Evolutionary conservation across 371 early-diverging fungal genomes (phyloP).

Genomic region (Polyrhizophydium stewartii): DNA sequence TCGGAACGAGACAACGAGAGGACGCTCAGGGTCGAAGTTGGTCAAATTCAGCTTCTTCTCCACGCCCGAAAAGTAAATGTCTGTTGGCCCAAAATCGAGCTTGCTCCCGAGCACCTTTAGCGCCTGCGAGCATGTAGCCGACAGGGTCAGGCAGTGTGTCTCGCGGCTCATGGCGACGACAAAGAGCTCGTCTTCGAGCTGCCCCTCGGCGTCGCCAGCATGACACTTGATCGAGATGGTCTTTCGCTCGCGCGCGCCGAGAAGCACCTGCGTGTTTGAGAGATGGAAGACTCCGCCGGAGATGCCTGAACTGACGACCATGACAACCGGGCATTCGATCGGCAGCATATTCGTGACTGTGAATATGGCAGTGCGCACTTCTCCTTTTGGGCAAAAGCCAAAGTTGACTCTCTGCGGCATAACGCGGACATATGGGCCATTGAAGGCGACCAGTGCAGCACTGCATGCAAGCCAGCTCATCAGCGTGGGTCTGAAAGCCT

Average conservation of each 20-base stretch:
- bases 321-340: slow-evolving; percentile 37
- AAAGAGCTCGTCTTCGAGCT: slow-evolving; percentile 20
- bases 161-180: slow-evolving; percentile 39
- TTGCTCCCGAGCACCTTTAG: slow-evolving; percentile 32
- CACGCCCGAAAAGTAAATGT: slow-evolving; percentile 38
- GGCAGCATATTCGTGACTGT: slow-evolving; percentile 35
- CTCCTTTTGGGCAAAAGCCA: slow-evolving; percentile 37
- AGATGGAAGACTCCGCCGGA: slow-evolving; percentile 20
- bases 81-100: slow-evolving; percentile 49
- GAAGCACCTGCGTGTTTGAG: slow-evolving; percentile 27
- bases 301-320: slow-evolving; percentile 21
- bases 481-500: background rate
- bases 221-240: slow-evolving; percentile 30
- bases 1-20: slow-evolving; percentile 24
- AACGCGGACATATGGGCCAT: slow-evolving; percentile 32
- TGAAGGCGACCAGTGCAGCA: slow-evolving; percentile 34
- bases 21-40: slow-evolving; percentile 17
- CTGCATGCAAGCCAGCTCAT: slow-evolving; percentile 15
- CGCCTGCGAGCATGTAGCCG: slow-evolving; percentile 20
- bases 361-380: slow-evolving; percentile 26
- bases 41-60: slow-evolving; percentile 17
- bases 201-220: slow-evolving; percentile 12
- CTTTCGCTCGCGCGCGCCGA: slow-evolving; percentile 34
- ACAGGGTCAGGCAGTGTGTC: slow-evolving; percentile 15
- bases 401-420: slow-evolving; percentile 33